phyloP scores from a whole-genome alignment of 1,284 basidiomycete species.

The Microbotryum intermedium region DNA sequence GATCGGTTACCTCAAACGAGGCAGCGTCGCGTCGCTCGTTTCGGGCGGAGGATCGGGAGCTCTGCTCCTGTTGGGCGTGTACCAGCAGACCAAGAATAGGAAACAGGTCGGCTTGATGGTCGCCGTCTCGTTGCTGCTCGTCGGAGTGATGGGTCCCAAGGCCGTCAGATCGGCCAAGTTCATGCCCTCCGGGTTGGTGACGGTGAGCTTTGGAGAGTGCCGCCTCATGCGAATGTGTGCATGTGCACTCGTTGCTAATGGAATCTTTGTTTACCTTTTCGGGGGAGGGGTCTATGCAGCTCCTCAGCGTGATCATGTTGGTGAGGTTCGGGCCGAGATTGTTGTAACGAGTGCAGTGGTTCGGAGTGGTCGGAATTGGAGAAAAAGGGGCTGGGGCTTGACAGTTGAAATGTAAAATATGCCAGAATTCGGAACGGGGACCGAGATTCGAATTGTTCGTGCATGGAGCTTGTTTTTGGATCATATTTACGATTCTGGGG shows the following conservation, averaged over 20 bases:
- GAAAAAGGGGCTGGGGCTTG: no score
- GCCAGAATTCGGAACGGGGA: no score
- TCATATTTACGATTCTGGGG: no score
- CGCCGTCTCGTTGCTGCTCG: constrained; percentile 7
- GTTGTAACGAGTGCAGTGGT: neutral
- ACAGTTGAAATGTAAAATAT: no score
- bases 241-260: neutral
- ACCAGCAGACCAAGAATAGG: neutral
- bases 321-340: constrained; percentile 8
- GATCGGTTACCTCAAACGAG: constrained; percentile 17
- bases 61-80: constrained; percentile 7
- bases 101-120: constrained; percentile 5
- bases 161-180: constrained; percentile 9
- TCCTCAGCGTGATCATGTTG: neutral
- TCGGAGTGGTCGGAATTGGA: no score
- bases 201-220: neutral
- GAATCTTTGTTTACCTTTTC: neutral
- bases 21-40: constrained; percentile 12
- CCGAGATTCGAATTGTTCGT: no score
- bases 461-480: no score
- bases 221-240: no score
- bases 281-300: neutral
- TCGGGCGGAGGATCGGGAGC: constrained; percentile 11
- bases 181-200: constrained; percentile 26
- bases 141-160: constrained; percentile 14